phyloP scores from a whole-genome alignment of 495 filamentous ascomycete species.

The Aspergillus sclerotioniger region DNA sequence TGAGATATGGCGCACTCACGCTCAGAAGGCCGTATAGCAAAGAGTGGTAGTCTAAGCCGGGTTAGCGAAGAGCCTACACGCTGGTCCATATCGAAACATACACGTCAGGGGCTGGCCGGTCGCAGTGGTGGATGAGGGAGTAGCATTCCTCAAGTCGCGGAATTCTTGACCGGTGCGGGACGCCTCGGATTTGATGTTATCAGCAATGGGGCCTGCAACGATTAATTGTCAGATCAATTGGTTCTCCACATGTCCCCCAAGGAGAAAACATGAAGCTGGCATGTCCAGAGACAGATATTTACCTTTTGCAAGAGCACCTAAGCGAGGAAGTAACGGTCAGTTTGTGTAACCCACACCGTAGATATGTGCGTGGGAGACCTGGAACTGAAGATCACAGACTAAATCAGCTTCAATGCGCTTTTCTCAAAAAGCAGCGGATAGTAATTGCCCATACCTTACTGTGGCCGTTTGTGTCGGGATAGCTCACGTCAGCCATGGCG shows the following conservation, averaged over 20 bases:
- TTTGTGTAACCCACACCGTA: slow-evolving; percentile 12
- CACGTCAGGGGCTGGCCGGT: slow-evolving; percentile 87
- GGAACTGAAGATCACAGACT: slow-evolving; percentile 8
- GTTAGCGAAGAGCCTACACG: slow-evolving; percentile 15
- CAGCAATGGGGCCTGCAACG: slow-evolving; percentile 66
- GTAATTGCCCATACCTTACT: slow-evolving; percentile 39
- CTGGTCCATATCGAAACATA: slow-evolving; percentile 33
- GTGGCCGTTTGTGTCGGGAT: slow-evolving; percentile 37
- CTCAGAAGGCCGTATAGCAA: slow-evolving; percentile 87
- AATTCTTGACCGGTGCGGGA: slow-evolving; percentile 72
- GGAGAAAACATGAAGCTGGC: not conserved
- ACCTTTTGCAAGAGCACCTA: slow-evolving; percentile 36
- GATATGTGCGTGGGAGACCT: slow-evolving; percentile 1
- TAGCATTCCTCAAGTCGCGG: slow-evolving; percentile 66
- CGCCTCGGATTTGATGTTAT: slow-evolving; percentile 71
- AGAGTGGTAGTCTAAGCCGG: slow-evolving; percentile 75
- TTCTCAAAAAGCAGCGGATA: not conserved
- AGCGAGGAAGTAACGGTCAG: slow-evolving; percentile 20
- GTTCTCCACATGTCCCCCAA: not conserved
- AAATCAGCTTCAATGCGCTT: slow-evolving; percentile 13
- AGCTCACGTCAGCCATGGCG: slow-evolving; percentile 37
- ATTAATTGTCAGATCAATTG: slow-evolving; percentile 32
- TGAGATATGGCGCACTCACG: slow-evolving; percentile 41
- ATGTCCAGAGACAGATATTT: slow-evolving; percentile 3
- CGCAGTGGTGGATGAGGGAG: slow-evolving; percentile 64